Evolutionary conservation across 1,284 basidiomycete genomes (phyloP).

Genomic region (Mrakiaceae sp.): DNA sequence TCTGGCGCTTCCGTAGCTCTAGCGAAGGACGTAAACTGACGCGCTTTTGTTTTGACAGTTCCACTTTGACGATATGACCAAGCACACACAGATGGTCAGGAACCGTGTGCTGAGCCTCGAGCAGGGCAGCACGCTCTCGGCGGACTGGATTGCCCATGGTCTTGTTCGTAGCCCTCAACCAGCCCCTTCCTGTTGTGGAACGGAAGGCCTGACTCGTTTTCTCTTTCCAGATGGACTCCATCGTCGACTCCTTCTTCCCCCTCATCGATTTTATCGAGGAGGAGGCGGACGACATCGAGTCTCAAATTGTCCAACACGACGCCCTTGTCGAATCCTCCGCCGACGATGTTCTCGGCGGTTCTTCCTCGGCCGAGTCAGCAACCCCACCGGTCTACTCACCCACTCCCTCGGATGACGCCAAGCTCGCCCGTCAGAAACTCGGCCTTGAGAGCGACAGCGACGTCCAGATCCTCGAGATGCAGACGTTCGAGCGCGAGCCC

Average conservation of each 20-base stretch:
- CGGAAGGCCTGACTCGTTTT: conserved; percentile 42
- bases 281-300: conserved; percentile 69
- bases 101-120: conserved; percentile 53
- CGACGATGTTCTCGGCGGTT: background rate
- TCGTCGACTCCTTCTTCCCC: conserved; percentile 90
- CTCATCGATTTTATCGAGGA: conserved; percentile 69
- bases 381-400: background rate
- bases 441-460: background rate
- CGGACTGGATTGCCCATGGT: conserved; percentile 91
- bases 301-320: conserved; percentile 44
- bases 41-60: conserved; percentile 45
- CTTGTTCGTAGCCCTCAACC: conserved; percentile 32
- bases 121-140: conserved; percentile 51
- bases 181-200: conserved; percentile 16
- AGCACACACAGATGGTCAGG: conserved; percentile 70
- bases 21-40: background rate
- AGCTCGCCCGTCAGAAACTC: background rate
- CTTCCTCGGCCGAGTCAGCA: background rate
- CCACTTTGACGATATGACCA: conserved; percentile 82
- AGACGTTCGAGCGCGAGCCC: background rate
- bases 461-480: background rate
- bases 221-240: conserved; percentile 54
- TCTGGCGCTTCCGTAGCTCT: background rate
- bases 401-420: too few relatives aligned
- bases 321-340: background rate